Percentiles rank a stretch among this genome's conserved stretches.
Conservation (phyloP, 2,329 filamentous ascomycete genomes). For the Epicoccum sorghinum region DNA sequence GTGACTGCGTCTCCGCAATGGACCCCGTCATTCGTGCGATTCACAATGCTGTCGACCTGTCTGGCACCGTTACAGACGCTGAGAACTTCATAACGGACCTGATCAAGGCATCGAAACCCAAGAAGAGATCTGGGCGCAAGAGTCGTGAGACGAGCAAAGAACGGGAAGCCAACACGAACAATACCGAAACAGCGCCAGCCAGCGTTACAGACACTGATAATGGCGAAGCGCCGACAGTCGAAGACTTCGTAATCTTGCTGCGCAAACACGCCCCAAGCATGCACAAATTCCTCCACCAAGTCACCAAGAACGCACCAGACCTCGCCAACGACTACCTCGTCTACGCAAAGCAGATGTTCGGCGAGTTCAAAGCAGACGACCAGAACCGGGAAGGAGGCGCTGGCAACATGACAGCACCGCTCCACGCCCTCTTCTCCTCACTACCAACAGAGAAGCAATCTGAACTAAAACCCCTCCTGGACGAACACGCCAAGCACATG, state of each 20-base stretch:
- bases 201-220: constrained; percentile 29
- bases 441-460: constrained; percentile 57
- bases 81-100: constrained; percentile 75
- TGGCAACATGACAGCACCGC: constrained; percentile 51
- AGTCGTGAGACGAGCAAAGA: constrained; percentile 28
- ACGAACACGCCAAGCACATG: constrained; percentile 68
- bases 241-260: constrained; percentile 73
- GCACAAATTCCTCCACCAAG: constrained; percentile 74
- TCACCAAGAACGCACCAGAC: constrained; percentile 71
- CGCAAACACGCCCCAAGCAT: constrained; percentile 66
- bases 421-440: constrained; percentile 52
- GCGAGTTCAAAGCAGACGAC: constrained; percentile 58
- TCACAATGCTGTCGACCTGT: constrained; percentile 74
- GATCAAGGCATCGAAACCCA: constrained; percentile 60
- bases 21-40: constrained; percentile 76
- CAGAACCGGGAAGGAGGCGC: constrained; percentile 37
- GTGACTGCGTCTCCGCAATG: constrained; percentile 69
- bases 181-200: constrained; percentile 23
- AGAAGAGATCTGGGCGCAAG: constrained; percentile 37
- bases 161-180: constrained; percentile 29
- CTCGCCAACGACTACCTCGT: constrained; percentile 65
- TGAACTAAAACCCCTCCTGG: constrained; percentile 59
- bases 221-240: constrained; percentile 61
- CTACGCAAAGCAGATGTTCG: constrained; percentile 65
- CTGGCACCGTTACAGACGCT: constrained; percentile 69